Evolutionary conservation across 108 stramenopile genomes (phyloP).

Genomic region (Skeletonema marinoi): DNA sequence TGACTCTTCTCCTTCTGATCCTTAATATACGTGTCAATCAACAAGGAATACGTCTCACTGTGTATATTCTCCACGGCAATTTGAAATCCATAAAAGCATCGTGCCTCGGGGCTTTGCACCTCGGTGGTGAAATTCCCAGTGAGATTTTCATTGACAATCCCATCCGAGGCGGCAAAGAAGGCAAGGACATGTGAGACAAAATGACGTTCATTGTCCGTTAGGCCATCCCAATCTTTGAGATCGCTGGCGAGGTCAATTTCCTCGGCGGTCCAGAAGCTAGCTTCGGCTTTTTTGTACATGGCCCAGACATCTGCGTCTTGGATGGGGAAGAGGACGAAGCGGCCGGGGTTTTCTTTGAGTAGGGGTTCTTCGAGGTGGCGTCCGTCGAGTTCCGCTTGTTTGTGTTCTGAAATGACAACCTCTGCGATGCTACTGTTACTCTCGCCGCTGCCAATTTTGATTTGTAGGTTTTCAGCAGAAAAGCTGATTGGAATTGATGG

Average conservation of each 20-base stretch:
- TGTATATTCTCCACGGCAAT: constrained; percentile 99
- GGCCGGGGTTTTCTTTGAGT: constrained; percentile 80
- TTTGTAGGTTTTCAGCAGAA: neutral
- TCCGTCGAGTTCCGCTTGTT: constrained; percentile 66
- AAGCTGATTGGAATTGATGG: neutral
- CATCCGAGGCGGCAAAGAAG: constrained; percentile 99
- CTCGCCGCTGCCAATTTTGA: neutral
- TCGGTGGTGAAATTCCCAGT: constrained; percentile 97
- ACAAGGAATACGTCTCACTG: constrained; percentile 96
- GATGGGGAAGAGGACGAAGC: constrained; percentile 99
- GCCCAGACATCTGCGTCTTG: constrained; percentile 92
- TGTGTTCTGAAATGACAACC: constrained; percentile 69
- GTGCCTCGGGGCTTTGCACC: constrained; percentile 94
- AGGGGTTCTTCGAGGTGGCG: constrained; percentile 61
- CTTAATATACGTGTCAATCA: constrained; percentile 99
- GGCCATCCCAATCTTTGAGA: constrained; percentile 93
- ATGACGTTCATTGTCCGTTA: constrained; percentile 95
- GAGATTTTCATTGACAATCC: constrained; percentile 99
- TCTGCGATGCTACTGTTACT: neutral
- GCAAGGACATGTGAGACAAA: constrained; percentile 98
- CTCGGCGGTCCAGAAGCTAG: constrained; percentile 99
- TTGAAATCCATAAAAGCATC: constrained; percentile 99
- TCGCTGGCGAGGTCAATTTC: constrained; percentile 98
- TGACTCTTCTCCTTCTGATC: constrained; percentile 79
- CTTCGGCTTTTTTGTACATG: constrained; percentile 99